Evolutionary conservation across 2,329 filamentous ascomycete genomes (phyloP).

Genomic region (Raffaelea deltoideospora): DNA sequence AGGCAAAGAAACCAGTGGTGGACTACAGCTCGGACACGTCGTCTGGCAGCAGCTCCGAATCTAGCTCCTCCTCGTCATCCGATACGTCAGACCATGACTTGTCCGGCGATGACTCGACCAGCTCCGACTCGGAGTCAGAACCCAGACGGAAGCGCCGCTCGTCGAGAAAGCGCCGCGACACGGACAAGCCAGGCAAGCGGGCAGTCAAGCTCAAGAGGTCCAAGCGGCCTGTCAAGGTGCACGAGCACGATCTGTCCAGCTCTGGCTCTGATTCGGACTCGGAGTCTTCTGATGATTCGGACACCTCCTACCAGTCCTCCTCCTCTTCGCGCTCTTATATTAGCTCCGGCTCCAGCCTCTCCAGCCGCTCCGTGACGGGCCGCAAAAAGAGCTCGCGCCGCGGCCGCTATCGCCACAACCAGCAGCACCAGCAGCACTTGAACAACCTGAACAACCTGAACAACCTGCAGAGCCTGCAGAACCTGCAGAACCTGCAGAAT

Average conservation of each 20-base stretch:
- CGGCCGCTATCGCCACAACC: conserved; percentile 1
- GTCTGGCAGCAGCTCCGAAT: neutral
- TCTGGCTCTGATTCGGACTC: conserved; percentile 9
- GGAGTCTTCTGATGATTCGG: conserved; percentile 11
- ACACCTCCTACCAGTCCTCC: neutral
- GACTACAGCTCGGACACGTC: neutral
- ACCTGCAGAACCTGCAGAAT: conserved; percentile 5
- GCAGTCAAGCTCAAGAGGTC: conserved; percentile 6
- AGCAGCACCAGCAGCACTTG: conserved; percentile 11
- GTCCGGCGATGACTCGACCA: conserved; percentile 8
- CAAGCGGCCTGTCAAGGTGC: conserved; percentile 12
- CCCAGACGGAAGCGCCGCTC: conserved; percentile 13
- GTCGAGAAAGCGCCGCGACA: conserved; percentile 16
- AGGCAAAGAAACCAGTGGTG: conserved; percentile 13
- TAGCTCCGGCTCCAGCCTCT: neutral
- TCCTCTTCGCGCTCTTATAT: too few relatives aligned
- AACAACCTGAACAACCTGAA: neutral
- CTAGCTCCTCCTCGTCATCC: conserved; percentile 10
- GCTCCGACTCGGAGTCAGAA: conserved; percentile 6
- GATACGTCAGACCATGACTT: conserved; percentile 13
- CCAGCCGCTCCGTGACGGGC: conserved; percentile 3
- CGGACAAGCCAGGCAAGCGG: conserved; percentile 16
- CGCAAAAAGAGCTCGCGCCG: conserved; percentile 3
- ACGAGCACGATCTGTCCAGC: neutral
- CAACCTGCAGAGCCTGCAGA: conserved; percentile 4